phyloP scores from a whole-genome alignment of 169 alveolate genomes.

The Plasmodium cynomolgi region DNA sequence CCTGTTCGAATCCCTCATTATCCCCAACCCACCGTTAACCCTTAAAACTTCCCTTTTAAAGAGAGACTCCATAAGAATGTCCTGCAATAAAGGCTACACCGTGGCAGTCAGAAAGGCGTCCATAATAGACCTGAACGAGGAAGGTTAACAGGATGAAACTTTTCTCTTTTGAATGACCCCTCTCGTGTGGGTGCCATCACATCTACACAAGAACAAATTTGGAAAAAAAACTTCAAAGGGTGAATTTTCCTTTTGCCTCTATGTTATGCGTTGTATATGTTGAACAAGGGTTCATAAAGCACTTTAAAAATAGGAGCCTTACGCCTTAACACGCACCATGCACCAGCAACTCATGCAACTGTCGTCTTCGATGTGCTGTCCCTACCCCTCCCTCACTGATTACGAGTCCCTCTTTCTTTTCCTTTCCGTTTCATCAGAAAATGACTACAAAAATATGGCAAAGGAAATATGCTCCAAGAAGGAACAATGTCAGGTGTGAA shows the following conservation, averaged over 20 bases:
- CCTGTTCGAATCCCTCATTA: neutral
- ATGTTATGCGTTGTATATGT: neutral
- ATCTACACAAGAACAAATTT: neutral
- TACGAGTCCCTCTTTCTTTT: neutral
- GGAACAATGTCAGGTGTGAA: conserved; percentile 59
- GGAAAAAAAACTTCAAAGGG: neutral
- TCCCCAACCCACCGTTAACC: neutral
- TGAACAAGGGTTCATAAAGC: neutral
- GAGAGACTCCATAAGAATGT: conserved; percentile 31
- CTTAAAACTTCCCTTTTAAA: neutral
- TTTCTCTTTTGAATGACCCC: neutral
- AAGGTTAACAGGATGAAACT: conserved; percentile 23
- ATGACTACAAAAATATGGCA: conserved; percentile 68
- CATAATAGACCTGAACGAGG: conserved; percentile 56
- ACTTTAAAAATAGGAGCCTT: neutral
- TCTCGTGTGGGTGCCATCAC: neutral
- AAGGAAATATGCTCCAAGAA: conserved; percentile 45
- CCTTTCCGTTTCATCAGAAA: conserved; percentile 21
- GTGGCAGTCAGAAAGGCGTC: conserved; percentile 47
- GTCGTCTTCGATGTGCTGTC: neutral
- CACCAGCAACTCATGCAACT: neutral
- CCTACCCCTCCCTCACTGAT: neutral
- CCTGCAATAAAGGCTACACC: conserved; percentile 68
- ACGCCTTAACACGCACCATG: neutral
- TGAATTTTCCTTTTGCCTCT: neutral